These are phyloP conservation scores for Leccinellum rugosiceps DNA, from an alignment of 768 basidiomycete species.

Conservation along the genomic window DNA sequence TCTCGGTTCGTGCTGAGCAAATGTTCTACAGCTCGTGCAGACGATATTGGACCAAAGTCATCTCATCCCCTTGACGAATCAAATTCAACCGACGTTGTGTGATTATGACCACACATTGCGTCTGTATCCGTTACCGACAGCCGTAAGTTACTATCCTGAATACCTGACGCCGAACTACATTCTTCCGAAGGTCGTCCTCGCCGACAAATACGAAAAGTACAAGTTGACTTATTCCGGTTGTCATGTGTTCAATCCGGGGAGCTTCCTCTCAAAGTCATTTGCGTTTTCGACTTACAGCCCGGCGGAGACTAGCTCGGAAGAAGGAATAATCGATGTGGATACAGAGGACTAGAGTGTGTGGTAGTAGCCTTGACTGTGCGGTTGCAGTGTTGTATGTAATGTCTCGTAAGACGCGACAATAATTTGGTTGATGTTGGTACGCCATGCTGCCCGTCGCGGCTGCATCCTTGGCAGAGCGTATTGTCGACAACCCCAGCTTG, in stretches of 20 bases:
- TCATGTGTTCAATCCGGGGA: constrained; percentile 97
- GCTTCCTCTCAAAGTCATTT: constrained; percentile 79
- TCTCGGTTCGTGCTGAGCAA: not conserved
- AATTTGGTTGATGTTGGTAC: constrained; percentile 24
- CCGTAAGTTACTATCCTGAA: constrained; percentile 42
- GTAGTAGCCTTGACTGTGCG: no score
- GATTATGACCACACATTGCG: constrained; percentile 92
- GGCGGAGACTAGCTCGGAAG: constrained; percentile 78
- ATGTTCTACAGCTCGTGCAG: constrained; percentile 74
- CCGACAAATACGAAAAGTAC: constrained; percentile 95
- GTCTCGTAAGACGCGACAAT: not conserved
- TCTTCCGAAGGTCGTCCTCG: constrained; percentile 70
- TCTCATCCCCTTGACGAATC: constrained; percentile 80
- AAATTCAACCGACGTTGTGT: constrained; percentile 81
- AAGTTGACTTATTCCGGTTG: constrained; percentile 97
- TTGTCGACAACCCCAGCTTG: constrained; percentile 5
- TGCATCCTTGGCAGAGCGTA: constrained; percentile 5
- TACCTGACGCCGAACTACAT: constrained; percentile 5
- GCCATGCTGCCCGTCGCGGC: constrained; percentile 13
- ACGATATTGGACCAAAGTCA: constrained; percentile 94
- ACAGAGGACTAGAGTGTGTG: constrained; percentile 29
- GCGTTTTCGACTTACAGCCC: constrained; percentile 92
- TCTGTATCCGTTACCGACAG: constrained; percentile 90
- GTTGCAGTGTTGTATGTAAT: not conserved
- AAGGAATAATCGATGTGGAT: constrained; percentile 50